These are phyloP conservation scores for Chamaecyparis obtusa DNA, from an alignment of 75 land plant species.

Conservation along the genomic window DNA sequence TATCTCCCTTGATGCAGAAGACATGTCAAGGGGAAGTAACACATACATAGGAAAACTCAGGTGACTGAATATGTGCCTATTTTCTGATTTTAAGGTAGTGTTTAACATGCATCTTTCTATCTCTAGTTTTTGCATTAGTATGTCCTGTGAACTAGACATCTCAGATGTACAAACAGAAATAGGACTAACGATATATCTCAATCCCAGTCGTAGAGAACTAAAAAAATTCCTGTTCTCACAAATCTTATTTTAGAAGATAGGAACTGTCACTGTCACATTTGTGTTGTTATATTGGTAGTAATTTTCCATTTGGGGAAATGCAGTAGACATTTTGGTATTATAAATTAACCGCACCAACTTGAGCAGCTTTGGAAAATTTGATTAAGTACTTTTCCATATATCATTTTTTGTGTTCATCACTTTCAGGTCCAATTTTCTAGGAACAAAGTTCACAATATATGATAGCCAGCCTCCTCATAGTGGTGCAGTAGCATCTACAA, in stretches of 20 bases:
- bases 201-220: neutral
- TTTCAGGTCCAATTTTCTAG: constrained; percentile 83
- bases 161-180: neutral
- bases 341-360: neutral
- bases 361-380: neutral
- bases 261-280: too few relatives aligned
- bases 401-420: neutral
- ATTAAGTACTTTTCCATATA: neutral
- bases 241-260: too few relatives aligned
- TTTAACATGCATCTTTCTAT: neutral
- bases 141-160: neutral
- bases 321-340: too few relatives aligned
- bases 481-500: constrained; percentile 57
- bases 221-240: neutral
- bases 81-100: neutral
- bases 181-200: neutral
- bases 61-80: constrained; percentile 18
- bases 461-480: constrained; percentile 80
- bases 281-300: too few relatives aligned
- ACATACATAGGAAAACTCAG: constrained; percentile 84
- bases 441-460: constrained; percentile 85
- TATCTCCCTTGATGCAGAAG: constrained; percentile 68
- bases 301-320: too few relatives aligned
- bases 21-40: constrained; percentile 70
- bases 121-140: neutral